Base-by-base conservation (phyloP, 192 early-diverging fungal species). In the Chytriomyces confervae region DNA sequence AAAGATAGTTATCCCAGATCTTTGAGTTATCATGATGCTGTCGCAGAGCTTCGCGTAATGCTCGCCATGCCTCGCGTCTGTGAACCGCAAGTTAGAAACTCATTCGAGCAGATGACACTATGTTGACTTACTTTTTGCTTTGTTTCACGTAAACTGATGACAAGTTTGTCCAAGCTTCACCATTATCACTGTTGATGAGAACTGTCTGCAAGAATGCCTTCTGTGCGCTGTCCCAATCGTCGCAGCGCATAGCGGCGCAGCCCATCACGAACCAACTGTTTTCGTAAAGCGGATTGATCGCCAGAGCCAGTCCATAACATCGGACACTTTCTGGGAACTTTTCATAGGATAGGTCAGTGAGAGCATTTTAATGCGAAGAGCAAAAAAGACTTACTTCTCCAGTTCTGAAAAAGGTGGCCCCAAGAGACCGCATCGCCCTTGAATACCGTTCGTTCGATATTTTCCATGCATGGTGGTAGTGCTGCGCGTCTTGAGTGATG, bases 151-250 rank as follows among this genome's bases (percentile, higher is more conserved):
- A 94, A 50, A 94, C 90, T 0, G 91, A 92, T 5, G 95, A 95
- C 71, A 99, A 82, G 83, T 99, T 99, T 77, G 93, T 98, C 96
- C 97, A 99, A 45, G 95, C 95, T 85, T 99, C 98, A 47, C 92
- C 93, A 77, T 97, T 97, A 69, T 87, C 67, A 43, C 69, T 78
- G 51, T 82, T 78, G 18, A 76, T 44, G 8, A 68, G 23, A 24
- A 80, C 61, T 8, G 66, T 71, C 36, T 64, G 13, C 8, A 36
- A 50, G 81, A 97, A 98, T 0, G 97, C 94, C 20, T 84, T 72
- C 11, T 87, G 80, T 7, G 92, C 96, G 4, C 83, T 81, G 43
- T 92, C 88, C 92, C 91, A 97, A 51, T 96, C 90, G 67, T 90
- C 86, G 8, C 85, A 69, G 36, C 92, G 90, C 88, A 98, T 90